Percentiles rank a stretch among this genome's conserved stretches.
Conservation (phyloP, 192 early-diverging fungal genomes). For the Diversispora epigaea region DNA sequence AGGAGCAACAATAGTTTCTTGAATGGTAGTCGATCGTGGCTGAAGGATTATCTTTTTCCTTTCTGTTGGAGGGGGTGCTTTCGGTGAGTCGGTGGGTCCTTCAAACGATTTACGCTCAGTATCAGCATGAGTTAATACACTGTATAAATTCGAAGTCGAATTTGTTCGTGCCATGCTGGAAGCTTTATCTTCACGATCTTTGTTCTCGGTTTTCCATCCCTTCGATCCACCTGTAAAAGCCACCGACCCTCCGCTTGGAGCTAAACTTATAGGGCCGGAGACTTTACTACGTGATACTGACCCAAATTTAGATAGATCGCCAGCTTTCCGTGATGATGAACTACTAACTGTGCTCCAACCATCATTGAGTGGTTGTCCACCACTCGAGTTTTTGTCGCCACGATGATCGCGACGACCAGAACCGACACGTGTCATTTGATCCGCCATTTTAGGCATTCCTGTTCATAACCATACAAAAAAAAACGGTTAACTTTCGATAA, state of each 20-base stretch:
- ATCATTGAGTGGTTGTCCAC: constrained; percentile 56
- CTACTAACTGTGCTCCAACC: constrained; percentile 71
- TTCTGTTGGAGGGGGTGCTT: constrained; percentile 21
- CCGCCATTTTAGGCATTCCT: constrained; percentile 58
- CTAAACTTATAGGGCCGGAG: constrained; percentile 47
- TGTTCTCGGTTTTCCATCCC: constrained; percentile 52
- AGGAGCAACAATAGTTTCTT: constrained; percentile 24
- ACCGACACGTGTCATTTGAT: constrained; percentile 57
- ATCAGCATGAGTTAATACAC: constrained; percentile 41
- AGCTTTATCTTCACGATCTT: constrained; percentile 46
- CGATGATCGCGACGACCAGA: constrained; percentile 54
- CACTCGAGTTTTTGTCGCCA: constrained; percentile 33
- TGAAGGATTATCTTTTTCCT: constrained; percentile 19
- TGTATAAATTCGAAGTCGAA: constrained; percentile 48
- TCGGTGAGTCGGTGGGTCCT: not conserved
- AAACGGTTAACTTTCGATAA: not conserved
- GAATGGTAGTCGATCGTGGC: constrained; percentile 10
- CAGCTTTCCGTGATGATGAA: constrained; percentile 55
- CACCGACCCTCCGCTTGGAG: constrained; percentile 51
- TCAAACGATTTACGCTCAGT: constrained; percentile 35
- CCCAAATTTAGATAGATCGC: constrained; percentile 78
- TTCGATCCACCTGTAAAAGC: constrained; percentile 40
- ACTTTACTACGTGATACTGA: constrained; percentile 61
- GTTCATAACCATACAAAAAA: not conserved
- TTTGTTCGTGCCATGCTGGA: constrained; percentile 44